These are phyloP conservation scores for Asterionellopsis glacialis DNA, from an alignment of 108 stramenopile genomes.

Conservation along the genomic window DNA sequence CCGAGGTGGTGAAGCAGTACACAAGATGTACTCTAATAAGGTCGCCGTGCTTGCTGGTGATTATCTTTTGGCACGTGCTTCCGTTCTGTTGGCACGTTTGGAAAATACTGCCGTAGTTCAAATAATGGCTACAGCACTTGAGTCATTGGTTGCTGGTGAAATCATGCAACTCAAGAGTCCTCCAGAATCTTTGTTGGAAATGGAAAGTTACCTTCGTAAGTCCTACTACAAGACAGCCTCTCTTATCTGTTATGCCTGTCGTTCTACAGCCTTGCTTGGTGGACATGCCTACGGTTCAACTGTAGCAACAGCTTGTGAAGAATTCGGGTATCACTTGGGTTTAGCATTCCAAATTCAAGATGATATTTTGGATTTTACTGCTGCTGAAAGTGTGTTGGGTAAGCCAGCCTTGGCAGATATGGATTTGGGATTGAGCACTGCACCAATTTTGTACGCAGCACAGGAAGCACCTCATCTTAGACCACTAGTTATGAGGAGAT, in stretches of 20 bases:
- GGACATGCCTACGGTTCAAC: slow-evolving; percentile 85
- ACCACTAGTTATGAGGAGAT: slow-evolving; percentile 88
- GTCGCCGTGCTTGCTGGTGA: slow-evolving; percentile 97
- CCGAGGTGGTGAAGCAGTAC: slow-evolving; percentile 92
- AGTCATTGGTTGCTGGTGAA: slow-evolving; percentile 93
- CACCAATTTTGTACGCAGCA: slow-evolving; percentile 92
- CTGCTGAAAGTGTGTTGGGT: slow-evolving; percentile 80
- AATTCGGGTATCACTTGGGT: slow-evolving; percentile 96
- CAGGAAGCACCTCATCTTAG: slow-evolving; percentile 72
- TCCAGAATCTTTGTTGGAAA: slow-evolving; percentile 82
- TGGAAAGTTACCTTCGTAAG: slow-evolving; percentile 88
- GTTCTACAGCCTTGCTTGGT: slow-evolving; percentile 86
- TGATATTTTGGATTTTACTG: slow-evolving; percentile 94
- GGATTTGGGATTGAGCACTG: slow-evolving; percentile 92
- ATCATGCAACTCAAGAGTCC: slow-evolving; percentile 95
- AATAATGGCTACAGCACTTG: slow-evolving; percentile 96
- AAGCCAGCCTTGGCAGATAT: slow-evolving; percentile 81
- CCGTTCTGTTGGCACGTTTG: slow-evolving; percentile 89
- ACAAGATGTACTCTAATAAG: slow-evolving; percentile 97
- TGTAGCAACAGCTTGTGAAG: slow-evolving; percentile 89
- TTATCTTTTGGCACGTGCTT: slow-evolving; percentile 91
- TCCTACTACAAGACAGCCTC: slow-evolving; percentile 98
- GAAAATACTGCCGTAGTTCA: slow-evolving; percentile 94
- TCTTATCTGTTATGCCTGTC: slow-evolving; percentile 90
- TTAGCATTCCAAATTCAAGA: slow-evolving; percentile 96